phyloP scores from a whole-genome alignment of 2,329 filamentous ascomycete species.

The Sclerotinia nivalis region DNA sequence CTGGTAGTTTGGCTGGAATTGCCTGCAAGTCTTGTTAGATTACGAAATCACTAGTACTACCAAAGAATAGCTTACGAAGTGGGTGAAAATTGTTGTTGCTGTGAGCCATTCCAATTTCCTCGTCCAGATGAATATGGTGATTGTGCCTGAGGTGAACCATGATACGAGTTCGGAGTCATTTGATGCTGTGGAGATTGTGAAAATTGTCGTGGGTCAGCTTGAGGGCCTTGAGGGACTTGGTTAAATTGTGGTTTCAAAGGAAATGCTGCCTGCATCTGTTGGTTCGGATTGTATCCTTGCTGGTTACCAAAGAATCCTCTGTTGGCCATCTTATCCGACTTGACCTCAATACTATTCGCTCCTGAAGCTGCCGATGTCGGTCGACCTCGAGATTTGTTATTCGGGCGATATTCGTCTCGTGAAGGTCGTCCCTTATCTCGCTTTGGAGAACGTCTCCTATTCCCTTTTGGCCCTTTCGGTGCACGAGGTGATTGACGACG shows the following conservation, averaged over 20 bases:
- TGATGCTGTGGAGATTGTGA: slow-evolving; percentile 61
- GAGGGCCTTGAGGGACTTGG: slow-evolving; percentile 36
- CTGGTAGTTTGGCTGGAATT: slow-evolving; percentile 61
- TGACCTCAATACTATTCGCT: slow-evolving; percentile 43
- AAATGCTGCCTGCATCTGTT: slow-evolving; percentile 43
- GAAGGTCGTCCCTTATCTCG: slow-evolving; percentile 32
- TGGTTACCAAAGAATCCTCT: slow-evolving; percentile 41
- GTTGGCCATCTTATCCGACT: slow-evolving; percentile 42
- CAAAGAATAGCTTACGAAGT: slow-evolving; percentile 48
- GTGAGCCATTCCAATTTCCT: slow-evolving; percentile 53
- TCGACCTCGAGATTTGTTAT: slow-evolving; percentile 34
- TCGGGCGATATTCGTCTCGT: slow-evolving; percentile 38
- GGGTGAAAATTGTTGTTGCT: slow-evolving; percentile 44
- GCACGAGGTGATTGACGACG: slow-evolving; percentile 38
- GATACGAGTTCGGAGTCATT: slow-evolving; percentile 54
- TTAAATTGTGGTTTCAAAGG: slow-evolving; percentile 43
- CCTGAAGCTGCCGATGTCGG: slow-evolving; percentile 39
- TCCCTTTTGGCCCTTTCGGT: slow-evolving; percentile 32
- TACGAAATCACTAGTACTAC: slow-evolving; percentile 24
- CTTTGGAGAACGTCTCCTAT: slow-evolving; percentile 33
- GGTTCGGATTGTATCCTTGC: slow-evolving; percentile 43
- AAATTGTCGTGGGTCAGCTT: slow-evolving; percentile 47
- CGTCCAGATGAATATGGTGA: slow-evolving; percentile 60
- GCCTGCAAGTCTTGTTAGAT: slow-evolving; percentile 51
- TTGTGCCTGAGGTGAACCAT: slow-evolving; percentile 61